A percentile compares a stretch with the other conserved stretches of the same genome.
These are phyloP conservation scores for Huntiella moniliformis DNA, from an alignment of 2,329 filamentous ascomycete genomes.

Conservation along the genomic window DNA sequence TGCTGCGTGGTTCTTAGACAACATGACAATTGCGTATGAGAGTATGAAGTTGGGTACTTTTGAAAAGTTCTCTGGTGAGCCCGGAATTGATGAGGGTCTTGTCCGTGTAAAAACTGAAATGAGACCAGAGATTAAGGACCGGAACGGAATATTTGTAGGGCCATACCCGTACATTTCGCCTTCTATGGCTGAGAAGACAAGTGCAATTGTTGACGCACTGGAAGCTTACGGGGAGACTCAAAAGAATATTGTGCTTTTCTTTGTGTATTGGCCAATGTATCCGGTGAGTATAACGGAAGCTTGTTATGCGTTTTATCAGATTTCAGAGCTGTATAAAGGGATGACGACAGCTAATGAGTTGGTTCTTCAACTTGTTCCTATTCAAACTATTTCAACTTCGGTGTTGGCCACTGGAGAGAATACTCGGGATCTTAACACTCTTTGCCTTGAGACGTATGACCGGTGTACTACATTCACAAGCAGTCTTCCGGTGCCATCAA, in stretches of 20 bases:
- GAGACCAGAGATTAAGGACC: background rate
- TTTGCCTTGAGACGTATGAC: conserved; percentile 62
- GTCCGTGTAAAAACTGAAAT: conserved; percentile 31
- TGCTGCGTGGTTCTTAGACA: conserved; percentile 44
- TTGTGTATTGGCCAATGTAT: conserved; percentile 49
- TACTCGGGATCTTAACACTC: conserved; percentile 25
- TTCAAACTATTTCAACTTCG: conserved; percentile 45
- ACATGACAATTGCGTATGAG: conserved; percentile 54
- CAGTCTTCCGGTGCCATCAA: conserved; percentile 45
- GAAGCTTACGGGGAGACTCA: conserved; percentile 24
- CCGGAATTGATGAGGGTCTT: conserved; percentile 28
- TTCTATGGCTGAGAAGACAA: conserved; percentile 28
- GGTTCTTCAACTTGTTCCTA: conserved; percentile 50
- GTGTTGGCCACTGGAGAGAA: conserved; percentile 42
- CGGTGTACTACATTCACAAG: conserved; percentile 39
- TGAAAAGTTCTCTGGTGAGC: conserved; percentile 25
- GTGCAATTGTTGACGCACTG: conserved; percentile 17
- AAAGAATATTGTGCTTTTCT: conserved; percentile 56
- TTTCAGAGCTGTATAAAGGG: conserved; percentile 37
- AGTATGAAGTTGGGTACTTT: conserved; percentile 53
- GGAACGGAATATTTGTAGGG: conserved; percentile 13
- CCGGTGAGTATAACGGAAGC: conserved; percentile 47
- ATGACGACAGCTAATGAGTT: conserved; percentile 6
- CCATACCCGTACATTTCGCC: conserved; percentile 14
- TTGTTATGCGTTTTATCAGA: conserved; percentile 53